These are phyloP conservation scores for Mortierella sp. DNA, from an alignment of 371 early-diverging fungal genomes.

Conservation along the genomic window DNA sequence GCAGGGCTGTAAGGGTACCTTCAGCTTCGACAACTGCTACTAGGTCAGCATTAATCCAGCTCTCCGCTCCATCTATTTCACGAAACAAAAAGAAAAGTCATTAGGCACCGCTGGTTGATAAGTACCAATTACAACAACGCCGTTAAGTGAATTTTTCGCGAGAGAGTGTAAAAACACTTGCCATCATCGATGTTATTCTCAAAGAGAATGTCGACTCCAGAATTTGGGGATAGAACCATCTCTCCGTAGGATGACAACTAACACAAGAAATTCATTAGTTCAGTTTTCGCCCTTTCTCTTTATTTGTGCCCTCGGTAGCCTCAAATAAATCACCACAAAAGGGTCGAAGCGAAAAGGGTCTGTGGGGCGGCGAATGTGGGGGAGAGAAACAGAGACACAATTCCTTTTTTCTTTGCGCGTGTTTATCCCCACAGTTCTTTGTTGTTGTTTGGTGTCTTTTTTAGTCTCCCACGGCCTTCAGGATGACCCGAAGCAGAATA, in stretches of 20 bases:
- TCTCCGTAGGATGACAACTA: conserved; percentile 56
- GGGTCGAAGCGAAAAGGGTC: neutral
- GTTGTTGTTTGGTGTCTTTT: neutral
- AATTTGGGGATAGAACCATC: conserved; percentile 45
- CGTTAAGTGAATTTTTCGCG: neutral
- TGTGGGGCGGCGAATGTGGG: neutral
- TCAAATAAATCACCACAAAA: neutral
- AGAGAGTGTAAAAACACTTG: neutral
- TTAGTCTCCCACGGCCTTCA: conserved; percentile 25
- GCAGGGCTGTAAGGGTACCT: conserved; percentile 15
- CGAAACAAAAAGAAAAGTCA: too few species aligned
- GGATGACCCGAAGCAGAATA: neutral
- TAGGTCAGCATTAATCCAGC: conserved; percentile 45
- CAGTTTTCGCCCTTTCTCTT: neutral
- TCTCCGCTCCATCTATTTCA: conserved; percentile 42
- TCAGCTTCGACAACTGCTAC: conserved; percentile 57
- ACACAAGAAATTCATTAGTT: neutral
- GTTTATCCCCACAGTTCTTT: conserved; percentile 4
- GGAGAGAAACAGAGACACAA: neutral
- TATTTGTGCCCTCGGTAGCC: neutral
- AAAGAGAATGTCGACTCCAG: conserved; percentile 55
- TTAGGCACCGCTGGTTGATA: neutral
- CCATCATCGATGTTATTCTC: conserved; percentile 56
- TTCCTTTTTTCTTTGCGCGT: neutral
- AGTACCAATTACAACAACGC: neutral